Conservation (phyloP, 116 monocot species). For the Cymodocea nodosa region DNA sequence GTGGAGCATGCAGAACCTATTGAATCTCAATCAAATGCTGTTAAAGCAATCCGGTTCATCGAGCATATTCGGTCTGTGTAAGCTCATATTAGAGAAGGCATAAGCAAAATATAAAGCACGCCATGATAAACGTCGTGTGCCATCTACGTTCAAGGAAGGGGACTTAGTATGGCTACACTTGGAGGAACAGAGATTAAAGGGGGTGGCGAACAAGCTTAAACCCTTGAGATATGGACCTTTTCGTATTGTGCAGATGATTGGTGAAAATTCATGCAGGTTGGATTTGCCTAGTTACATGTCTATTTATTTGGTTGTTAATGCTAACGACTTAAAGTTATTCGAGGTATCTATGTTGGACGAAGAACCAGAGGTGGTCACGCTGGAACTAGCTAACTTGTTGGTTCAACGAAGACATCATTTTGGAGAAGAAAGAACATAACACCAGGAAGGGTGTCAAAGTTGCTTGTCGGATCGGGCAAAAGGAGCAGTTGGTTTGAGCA, state of each 20-base stretch:
- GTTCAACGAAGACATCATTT: background rate
- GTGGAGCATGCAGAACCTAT: too few species aligned
- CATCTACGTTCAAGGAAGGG: too few species aligned
- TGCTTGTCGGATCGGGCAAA: background rate
- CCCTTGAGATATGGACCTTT: constrained; percentile 2
- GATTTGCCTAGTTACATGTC: background rate
- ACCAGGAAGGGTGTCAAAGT: background rate
- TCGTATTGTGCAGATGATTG: background rate
- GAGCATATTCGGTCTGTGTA: too few species aligned
- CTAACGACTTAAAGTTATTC: background rate
- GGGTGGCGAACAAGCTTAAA: background rate
- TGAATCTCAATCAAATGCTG: too few species aligned
- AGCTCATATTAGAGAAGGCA: too few species aligned
- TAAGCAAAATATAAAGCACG: too few species aligned
- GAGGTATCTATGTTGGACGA: constrained; percentile 1
- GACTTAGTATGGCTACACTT: background rate
- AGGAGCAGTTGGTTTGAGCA: too few species aligned
- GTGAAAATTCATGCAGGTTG: constrained; percentile 1
- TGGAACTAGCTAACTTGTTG: background rate
- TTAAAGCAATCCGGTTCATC: too few species aligned
- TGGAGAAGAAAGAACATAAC: background rate
- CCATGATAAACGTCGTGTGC: too few species aligned
- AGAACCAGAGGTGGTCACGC: background rate
- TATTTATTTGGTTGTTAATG: background rate
- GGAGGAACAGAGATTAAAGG: background rate